Base-by-base conservation (phyloP, 176 grass and related monocot genomes). In the Avena atlantica region DNA sequence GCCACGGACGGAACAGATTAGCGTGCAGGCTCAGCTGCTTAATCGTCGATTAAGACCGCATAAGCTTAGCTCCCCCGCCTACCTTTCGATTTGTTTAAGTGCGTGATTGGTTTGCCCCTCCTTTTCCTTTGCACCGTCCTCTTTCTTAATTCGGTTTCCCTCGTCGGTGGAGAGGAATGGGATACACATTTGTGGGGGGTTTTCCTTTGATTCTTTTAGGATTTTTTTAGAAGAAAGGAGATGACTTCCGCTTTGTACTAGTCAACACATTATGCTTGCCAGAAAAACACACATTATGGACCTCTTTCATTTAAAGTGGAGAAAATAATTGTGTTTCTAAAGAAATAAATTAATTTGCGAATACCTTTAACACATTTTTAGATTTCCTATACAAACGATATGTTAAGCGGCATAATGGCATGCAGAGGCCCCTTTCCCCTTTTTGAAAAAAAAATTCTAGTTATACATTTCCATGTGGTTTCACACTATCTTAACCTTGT, bases 1-100 rank as follows among this genome's bases (percentile, higher is more conserved):
- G 67, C 12, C 48, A 70, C 16, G 21, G 2, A 74, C n/a, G 8
- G 12, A 74, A 15, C 69, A 25, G 89, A 83, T 91, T 62, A 76
- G 81, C 81, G 72, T 25, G 24, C 59, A 36, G 49, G 66, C 74
- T 72, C 64, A 25, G 48, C 45, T 57, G 40, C 8, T 87, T 78
- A 78, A 76, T 62, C 74, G 16, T 48, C 71, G 14, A 58, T 64
- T 74, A 78, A 71, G 85, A 49, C 2, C 47, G 3, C 48, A 68
- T 85, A 68, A 85, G 72, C 72, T 65, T 23, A 19, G 42, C 24
- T 24, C 15, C 10, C 61, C 79, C 23, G 45, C 23, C 45, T 9
- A 24, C 0, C 0, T 16, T 25, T 85, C 25, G 25, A 12, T 44
- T 40, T 78, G 37, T 65, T 23, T 12, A 56, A 37, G 34, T 17